A percentile compares a stretch with the other conserved stretches of the same genome.
These are phyloP conservation scores for Zymoseptoria ardabiliae DNA, from an alignment of 2,329 filamentous ascomycete genomes.

Conservation along the genomic window DNA sequence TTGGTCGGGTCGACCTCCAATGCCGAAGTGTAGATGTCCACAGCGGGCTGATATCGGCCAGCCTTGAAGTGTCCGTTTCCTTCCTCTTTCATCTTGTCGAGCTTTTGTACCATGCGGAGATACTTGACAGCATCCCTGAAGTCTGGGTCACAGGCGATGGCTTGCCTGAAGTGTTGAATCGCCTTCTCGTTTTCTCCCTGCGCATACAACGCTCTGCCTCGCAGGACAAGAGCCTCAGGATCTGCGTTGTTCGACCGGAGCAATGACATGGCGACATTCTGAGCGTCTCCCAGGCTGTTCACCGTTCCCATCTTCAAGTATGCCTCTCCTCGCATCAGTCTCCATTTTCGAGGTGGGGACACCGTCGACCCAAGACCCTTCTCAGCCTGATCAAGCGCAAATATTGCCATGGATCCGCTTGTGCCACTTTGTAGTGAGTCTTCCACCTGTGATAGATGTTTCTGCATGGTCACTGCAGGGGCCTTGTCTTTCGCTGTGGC, in stretches of 20 bases:
- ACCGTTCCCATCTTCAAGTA: constrained; percentile 86
- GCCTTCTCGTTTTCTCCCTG: constrained; percentile 95
- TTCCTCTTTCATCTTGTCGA: constrained; percentile 88
- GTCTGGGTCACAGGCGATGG: constrained; percentile 83
- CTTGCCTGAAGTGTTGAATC: constrained; percentile 83
- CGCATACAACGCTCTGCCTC: constrained; percentile 78
- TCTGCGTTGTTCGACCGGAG: constrained; percentile 83
- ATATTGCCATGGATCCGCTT: constrained; percentile 82
- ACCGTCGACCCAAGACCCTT: constrained; percentile 68
- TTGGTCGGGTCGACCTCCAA: constrained; percentile 80
- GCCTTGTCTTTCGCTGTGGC: constrained; percentile 80
- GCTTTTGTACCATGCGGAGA: constrained; percentile 80
- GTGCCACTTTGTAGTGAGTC: constrained; percentile 67
- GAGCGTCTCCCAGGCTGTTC: constrained; percentile 83
- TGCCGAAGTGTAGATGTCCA: constrained; percentile 76
- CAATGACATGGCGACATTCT: constrained; percentile 83
- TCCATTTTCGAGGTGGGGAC: constrained; percentile 83
- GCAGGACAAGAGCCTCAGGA: constrained; percentile 84
- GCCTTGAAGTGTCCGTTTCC: constrained; percentile 88
- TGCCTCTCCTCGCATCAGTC: constrained; percentile 82
- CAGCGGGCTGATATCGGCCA: constrained; percentile 68
- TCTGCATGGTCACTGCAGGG: constrained; percentile 75
- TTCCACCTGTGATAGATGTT: constrained; percentile 72
- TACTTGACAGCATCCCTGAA: constrained; percentile 83
- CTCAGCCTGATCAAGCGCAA: constrained; percentile 86